These are phyloP conservation scores for Ophiocordyceps camponoti-floridani DNA, from an alignment of 2,329 filamentous ascomycete genomes.

Conservation along the genomic window DNA sequence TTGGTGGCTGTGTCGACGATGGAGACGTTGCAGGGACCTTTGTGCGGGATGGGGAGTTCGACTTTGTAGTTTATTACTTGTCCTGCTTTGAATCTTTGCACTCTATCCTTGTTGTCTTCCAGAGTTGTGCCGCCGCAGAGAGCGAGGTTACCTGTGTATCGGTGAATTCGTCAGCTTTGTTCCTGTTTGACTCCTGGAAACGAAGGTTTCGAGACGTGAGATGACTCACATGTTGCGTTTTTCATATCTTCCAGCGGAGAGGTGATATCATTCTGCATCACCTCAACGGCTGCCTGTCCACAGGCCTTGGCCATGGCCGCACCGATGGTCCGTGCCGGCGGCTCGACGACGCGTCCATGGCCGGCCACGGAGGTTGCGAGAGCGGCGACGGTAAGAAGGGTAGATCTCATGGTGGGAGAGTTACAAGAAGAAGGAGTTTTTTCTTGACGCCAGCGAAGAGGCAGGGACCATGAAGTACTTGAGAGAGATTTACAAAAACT, in stretches of 20 bases:
- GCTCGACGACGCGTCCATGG: not conserved
- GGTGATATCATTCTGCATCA: not conserved
- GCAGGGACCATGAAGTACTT: too few relatives aligned
- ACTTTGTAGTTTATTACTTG: constrained; percentile 23
- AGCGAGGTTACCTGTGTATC: constrained; percentile 15
- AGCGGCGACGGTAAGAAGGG: not conserved
- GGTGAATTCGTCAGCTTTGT: not conserved
- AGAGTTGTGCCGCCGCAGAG: constrained; percentile 29
- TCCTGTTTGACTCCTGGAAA: too few relatives aligned
- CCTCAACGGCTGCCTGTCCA: constrained; percentile 14
- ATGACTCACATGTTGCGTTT: constrained; percentile 6
- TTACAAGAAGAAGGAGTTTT: not conserved
- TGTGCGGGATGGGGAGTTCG: constrained; percentile 24
- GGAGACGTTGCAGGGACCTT: constrained; percentile 33
- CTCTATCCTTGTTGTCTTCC: constrained; percentile 22
- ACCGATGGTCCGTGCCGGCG: not conserved
- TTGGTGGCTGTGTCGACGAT: constrained; percentile 35
- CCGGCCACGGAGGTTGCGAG: not conserved
- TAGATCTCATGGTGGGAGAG: not conserved
- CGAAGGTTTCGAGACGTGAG: too few relatives aligned
- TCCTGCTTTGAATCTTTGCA: constrained; percentile 24
- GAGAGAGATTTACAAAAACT: too few relatives aligned
- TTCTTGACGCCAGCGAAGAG: not conserved
- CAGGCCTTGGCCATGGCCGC: constrained; percentile 22
- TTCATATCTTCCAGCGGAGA: constrained; percentile 10